phyloP scores from a whole-genome alignment of 345 rosid genomes.

The Moricandia moricandioides region DNA sequence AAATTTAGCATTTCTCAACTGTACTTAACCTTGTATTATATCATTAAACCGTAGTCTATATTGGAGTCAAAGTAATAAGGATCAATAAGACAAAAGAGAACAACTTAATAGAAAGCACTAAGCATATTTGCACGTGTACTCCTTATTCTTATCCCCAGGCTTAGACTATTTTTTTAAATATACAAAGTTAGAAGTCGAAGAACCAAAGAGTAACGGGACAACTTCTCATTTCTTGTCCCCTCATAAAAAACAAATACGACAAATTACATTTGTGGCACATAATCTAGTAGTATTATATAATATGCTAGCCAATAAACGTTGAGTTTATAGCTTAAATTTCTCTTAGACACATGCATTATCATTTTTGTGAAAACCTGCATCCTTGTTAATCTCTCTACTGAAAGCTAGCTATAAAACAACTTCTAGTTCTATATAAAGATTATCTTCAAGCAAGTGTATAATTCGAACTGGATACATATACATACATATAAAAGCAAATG shows the following conservation, averaged over 20 bases:
- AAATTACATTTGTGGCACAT: neutral
- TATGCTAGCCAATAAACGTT: neutral
- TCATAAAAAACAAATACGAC: constrained; percentile 26
- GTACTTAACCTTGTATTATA: constrained; percentile 29
- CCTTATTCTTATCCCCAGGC: constrained; percentile 15
- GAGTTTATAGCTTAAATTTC: neutral
- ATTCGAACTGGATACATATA: neutral
- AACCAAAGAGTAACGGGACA: constrained; percentile 27
- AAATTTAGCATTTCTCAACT: constrained; percentile 26
- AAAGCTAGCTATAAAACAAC: neutral
- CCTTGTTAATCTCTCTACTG: neutral
- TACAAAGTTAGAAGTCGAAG: constrained; percentile 8
- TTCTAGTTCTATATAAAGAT: neutral
- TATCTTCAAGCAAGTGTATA: neutral
- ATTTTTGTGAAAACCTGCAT: neutral
- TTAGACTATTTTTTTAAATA: neutral
- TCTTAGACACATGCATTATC: neutral
- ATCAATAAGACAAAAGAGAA: constrained; percentile 10
- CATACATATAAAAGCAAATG: neutral
- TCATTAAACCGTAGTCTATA: constrained; percentile 14
- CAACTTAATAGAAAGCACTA: constrained; percentile 23
- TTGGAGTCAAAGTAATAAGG: constrained; percentile 12
- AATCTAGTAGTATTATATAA: constrained; percentile 15
- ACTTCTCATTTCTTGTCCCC: constrained; percentile 28
- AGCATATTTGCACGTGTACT: constrained; percentile 37